Conservation (phyloP, 805 yeast genomes). For the Lipomyces mesembrius region DNA sequence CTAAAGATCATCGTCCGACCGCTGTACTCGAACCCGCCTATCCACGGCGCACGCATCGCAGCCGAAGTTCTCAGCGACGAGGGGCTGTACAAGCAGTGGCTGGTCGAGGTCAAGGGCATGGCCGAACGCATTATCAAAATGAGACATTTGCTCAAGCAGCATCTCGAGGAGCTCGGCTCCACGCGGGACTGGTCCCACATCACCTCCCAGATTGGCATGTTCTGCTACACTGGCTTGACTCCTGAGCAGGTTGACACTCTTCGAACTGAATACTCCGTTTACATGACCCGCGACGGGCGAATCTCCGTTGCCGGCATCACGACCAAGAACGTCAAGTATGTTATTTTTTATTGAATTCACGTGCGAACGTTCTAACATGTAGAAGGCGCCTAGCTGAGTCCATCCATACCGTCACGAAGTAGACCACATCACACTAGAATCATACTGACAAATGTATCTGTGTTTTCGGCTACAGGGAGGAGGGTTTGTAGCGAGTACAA, state of each 20-base stretch:
- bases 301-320: constrained; percentile 89
- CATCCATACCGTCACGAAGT: constrained; percentile 46
- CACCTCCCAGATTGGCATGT: constrained; percentile 93
- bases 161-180: constrained; percentile 60
- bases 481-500: neutral
- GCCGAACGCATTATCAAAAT: constrained; percentile 76
- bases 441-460: neutral
- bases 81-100: constrained; percentile 73
- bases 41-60: constrained; percentile 90
- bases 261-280: constrained; percentile 73
- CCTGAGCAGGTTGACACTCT: constrained; percentile 72
- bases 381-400: constrained; percentile 47
- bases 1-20: constrained; percentile 83
- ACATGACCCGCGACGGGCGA: constrained; percentile 89
- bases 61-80: constrained; percentile 70
- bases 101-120: constrained; percentile 74
- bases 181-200: constrained; percentile 83
- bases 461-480: neutral
- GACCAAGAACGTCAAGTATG: constrained; percentile 71
- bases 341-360: neutral
- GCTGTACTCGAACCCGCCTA: constrained; percentile 90
- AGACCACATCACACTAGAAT: constrained; percentile 3
- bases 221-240: constrained; percentile 83
- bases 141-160: constrained; percentile 65
- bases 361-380: neutral